Conservation (phyloP, 306 rosid species). For the Vigna radiata region DNA sequence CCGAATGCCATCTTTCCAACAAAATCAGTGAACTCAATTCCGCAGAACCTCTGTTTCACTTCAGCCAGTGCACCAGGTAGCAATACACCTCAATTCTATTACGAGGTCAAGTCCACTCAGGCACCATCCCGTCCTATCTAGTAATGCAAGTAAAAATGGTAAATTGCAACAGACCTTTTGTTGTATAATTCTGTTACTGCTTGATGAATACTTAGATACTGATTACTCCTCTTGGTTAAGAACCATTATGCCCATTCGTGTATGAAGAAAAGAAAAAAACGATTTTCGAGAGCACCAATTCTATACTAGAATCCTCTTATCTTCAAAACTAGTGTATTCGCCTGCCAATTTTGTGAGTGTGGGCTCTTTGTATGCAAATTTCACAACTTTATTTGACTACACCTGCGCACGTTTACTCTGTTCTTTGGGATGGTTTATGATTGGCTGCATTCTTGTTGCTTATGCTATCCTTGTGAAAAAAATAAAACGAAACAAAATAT, state of each 20-base stretch:
- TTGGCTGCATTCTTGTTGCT: background rate
- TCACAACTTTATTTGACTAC: constrained; percentile 3
- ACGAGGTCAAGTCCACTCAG: constrained; percentile 58
- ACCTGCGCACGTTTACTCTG: background rate
- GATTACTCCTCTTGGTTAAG: constrained; percentile 42
- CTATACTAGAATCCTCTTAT: background rate
- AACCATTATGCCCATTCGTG: constrained; percentile 34
- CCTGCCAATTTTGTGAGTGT: constrained; percentile 6
- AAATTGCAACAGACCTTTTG: constrained; percentile 36
- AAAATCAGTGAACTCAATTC: constrained; percentile 50
- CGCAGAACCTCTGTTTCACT: constrained; percentile 66
- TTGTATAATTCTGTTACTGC: constrained; percentile 51
- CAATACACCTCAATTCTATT: constrained; percentile 57
- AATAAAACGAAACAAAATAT: too few relatives aligned
- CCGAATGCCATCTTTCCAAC: constrained; percentile 61
- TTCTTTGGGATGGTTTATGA: background rate
- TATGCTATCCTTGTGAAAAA: too few relatives aligned
- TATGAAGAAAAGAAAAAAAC: constrained; percentile 29
- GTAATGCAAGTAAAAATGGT: constrained; percentile 22
- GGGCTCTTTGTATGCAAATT: background rate
- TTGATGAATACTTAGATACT: constrained; percentile 49
- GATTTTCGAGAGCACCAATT: constrained; percentile 29
- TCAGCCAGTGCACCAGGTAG: constrained; percentile 52
- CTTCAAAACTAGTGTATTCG: constrained; percentile 20
- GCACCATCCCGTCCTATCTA: constrained; percentile 56